Percentiles rank a stretch among this genome's conserved stretches.
Evolutionary conservation across 2,329 filamentous ascomycete species (phyloP).

Genomic region (Phaeosphaeriaceae sp.): DNA sequence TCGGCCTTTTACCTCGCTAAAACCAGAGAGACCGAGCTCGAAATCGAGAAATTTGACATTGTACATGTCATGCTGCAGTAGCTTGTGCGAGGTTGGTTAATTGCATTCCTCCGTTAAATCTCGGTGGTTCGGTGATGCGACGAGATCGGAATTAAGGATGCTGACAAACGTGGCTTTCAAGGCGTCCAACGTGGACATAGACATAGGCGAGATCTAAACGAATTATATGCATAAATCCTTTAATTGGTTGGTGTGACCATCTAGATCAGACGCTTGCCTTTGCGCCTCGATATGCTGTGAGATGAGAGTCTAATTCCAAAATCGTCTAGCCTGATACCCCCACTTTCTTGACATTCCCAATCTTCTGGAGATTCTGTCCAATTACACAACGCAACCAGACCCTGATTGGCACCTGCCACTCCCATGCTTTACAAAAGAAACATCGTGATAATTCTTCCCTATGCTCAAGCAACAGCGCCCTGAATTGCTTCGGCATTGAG

Average conservation of each 20-base stretch:
- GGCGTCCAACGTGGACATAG: not conserved
- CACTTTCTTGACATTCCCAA: no score
- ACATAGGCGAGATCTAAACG: no score
- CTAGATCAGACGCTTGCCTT: no score
- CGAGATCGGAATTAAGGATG: not conserved
- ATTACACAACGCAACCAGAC: not conserved
- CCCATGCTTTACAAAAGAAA: not conserved
- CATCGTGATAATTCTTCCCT: not conserved
- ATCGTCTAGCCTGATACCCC: not conserved
- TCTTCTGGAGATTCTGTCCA: not conserved
- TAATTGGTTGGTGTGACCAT: no score
- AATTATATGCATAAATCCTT: no score
- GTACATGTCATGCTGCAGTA: not conserved
- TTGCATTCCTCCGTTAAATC: no score
- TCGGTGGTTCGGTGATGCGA: no score
- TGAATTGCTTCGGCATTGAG: conserved; percentile 1
- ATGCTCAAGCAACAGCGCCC: conserved; percentile 1
- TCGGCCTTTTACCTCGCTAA: not conserved
- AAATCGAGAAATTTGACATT: not conserved
- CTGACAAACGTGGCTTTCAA: not conserved
- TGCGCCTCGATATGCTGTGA: not conserved
- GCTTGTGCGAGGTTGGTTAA: not conserved
- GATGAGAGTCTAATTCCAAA: not conserved
- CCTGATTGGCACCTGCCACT: not conserved
- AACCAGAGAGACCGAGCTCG: not conserved